These are phyloP conservation scores for Ustilago esculenta DNA, from an alignment of 1,284 basidiomycete genomes.

Conservation along the genomic window DNA sequence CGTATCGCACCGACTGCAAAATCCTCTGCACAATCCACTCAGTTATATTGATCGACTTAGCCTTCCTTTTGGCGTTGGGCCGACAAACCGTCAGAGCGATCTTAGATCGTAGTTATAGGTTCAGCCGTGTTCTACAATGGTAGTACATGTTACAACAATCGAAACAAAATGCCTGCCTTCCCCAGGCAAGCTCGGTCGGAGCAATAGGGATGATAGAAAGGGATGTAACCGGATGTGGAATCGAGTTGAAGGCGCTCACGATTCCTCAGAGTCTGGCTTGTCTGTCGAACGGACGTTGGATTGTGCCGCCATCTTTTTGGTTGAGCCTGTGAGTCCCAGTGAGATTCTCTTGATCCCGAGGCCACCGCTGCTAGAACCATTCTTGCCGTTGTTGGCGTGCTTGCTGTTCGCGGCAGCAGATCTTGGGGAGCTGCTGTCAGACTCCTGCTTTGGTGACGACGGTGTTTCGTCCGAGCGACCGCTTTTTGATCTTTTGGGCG, in stretches of 20 bases:
- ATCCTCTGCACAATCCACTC: too few species aligned
- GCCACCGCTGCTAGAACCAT: conserved; percentile 19
- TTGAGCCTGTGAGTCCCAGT: conserved; percentile 31
- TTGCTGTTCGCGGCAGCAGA: conserved; percentile 4
- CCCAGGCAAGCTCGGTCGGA: conserved; percentile 11
- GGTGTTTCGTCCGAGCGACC: conserved; percentile 8
- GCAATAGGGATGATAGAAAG: neutral
- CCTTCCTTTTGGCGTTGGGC: too few species aligned
- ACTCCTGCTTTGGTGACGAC: conserved; percentile 12
- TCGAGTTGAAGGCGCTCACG: conserved; percentile 1
- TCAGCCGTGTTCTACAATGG: conserved; percentile 34
- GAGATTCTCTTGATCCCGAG: conserved; percentile 47
- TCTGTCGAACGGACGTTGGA: conserved; percentile 37
- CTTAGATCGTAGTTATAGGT: too few species aligned
- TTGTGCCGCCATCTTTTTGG: conserved; percentile 49
- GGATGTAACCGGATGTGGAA: conserved; percentile 3
- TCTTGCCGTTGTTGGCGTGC: conserved; percentile 15
- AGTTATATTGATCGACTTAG: too few species aligned
- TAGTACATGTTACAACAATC: conserved; percentile 25
- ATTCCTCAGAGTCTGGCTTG: conserved; percentile 22
- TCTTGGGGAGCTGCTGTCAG: conserved; percentile 8
- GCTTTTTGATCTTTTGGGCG: conserved; percentile 22
- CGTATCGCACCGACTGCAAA: conserved; percentile 9
- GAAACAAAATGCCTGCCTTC: conserved; percentile 5
- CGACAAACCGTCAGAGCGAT: too few species aligned